Evolutionary conservation across 345 rosid genomes (phyloP), one percentile per base, ranked within the genome.

Genomic region (Bretschneidera sinensis): DNA sequence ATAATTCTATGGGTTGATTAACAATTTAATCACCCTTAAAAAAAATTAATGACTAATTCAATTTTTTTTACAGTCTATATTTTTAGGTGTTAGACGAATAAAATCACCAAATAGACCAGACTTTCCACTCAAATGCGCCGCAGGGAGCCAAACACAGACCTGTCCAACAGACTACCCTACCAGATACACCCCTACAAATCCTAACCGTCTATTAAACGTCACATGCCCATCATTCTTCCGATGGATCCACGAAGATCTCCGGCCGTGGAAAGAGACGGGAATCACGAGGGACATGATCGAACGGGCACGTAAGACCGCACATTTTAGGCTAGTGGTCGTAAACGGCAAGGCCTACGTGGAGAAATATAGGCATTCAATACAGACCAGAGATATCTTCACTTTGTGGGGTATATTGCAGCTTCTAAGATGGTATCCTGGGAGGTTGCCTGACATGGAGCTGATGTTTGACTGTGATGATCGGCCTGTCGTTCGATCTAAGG

Each of bases 371-470:
- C 43, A 76, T 51, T 55, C 85, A 0, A 61, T 76, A 21, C 86
- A 78, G 61, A 81, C 83, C 0, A 70, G 95, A 62, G 92, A 83
- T 20, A 22, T 21, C 45, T 79, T 78, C 63, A 85, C 83, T 1
- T 21, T 85, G 45, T 85, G 96, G 97, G 92, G 97, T 0, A 69
- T 91, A 1, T 33, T 87, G 56, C 94, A 91, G 83, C 85, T 87
- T 35, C 63, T 87, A 19, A 77, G 80, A 76, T 58, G 68, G 79
- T 91, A 91, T 63, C 92, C 95, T 0, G 88, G 88, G 6, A 74
- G 65, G 53, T 35, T 85, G 9, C 94, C 96, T 0, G 91, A 87
- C 68, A 64, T 88, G 55, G 96, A 91, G 63, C 71, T 91, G n/a
- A 62, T 91, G 88, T 85, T 91, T n/a, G 80, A 79, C 54, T 70